A percentile compares a stretch with the other conserved stretches of the same genome.
phyloP scores from a whole-genome alignment of 176 grass and related monocot genomes.

The Alloteropsis semialata region DNA sequence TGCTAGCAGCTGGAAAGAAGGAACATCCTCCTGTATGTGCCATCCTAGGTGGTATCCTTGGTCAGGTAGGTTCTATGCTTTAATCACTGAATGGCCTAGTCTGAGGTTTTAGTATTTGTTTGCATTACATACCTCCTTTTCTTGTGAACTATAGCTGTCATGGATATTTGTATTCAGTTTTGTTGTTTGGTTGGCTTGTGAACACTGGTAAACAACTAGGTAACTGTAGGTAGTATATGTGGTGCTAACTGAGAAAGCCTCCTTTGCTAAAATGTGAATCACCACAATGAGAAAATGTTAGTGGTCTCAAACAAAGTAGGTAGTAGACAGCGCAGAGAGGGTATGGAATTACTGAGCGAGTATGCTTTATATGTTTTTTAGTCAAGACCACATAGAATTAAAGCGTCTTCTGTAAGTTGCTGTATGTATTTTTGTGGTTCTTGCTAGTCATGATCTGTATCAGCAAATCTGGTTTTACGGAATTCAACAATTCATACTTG shows the following conservation, averaged over 20 bases:
- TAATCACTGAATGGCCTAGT: background rate
- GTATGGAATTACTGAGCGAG: background rate
- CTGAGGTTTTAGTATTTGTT: background rate
- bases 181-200: background rate
- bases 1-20: slow-evolving; percentile 71
- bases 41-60: slow-evolving; percentile 94
- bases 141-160: background rate
- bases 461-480: background rate
- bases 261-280: background rate
- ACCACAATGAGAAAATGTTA: background rate
- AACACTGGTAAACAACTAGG: background rate
- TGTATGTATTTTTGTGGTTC: background rate
- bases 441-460: background rate
- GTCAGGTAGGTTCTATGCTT: slow-evolving; percentile 61
- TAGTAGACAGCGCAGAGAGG: background rate
- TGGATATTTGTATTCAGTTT: background rate
- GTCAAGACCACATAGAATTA: background rate
- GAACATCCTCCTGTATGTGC: slow-evolving; percentile 86
- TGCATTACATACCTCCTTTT: background rate
- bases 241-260: background rate
- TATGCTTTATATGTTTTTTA: background rate
- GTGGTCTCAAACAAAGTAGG: background rate
- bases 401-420: background rate
- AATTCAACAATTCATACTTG: background rate
- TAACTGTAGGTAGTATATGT: background rate